A percentile compares a stretch with the other conserved stretches of the same genome.
These are phyloP conservation scores for Lactuca saligna DNA, from an alignment of 129 eudicot genomes.

Conservation along the genomic window DNA sequence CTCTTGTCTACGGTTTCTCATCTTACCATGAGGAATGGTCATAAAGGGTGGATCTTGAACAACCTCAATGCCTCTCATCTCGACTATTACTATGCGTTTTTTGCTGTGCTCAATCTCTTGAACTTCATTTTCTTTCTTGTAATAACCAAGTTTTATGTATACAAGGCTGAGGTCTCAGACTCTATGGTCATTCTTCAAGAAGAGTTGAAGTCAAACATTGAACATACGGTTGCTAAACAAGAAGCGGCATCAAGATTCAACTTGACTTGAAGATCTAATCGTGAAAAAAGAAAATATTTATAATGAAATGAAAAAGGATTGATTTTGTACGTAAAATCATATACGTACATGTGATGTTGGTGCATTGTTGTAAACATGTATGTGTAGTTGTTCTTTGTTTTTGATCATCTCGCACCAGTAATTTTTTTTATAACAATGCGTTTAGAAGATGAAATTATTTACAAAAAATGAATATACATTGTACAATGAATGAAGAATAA, in stretches of 20 bases:
- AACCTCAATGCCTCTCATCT: slow-evolving; percentile 77
- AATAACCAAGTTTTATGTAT: slow-evolving; percentile 48
- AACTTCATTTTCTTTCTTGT: slow-evolving; percentile 52
- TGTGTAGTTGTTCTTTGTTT: neutral
- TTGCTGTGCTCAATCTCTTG: slow-evolving; percentile 47
- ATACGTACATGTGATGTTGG: neutral
- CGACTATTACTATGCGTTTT: slow-evolving; percentile 64
- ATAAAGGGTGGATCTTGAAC: slow-evolving; percentile 63
- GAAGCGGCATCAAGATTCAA: slow-evolving; percentile 38
- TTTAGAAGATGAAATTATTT: neutral
- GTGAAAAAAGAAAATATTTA: neutral
- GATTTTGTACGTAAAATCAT: neutral
- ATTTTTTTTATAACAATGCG: neutral
- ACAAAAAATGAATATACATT: neutral
- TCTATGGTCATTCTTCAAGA: slow-evolving; percentile 61
- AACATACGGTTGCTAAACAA: slow-evolving; percentile 27
- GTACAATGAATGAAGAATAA: slow-evolving; percentile 24
- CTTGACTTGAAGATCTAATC: slow-evolving; percentile 22
- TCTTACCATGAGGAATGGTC: slow-evolving; percentile 52
- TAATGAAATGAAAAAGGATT: neutral
- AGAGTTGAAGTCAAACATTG: slow-evolving; percentile 33
- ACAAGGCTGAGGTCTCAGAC: slow-evolving; percentile 75
- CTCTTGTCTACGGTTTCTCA: slow-evolving; percentile 56
- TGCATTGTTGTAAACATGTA: too few species aligned
- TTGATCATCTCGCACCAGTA: neutral